Evolutionary conservation across 345 rosid genomes (phyloP), one percentile per base, ranked within the genome.

Genomic region (Populus pruinosa): DNA sequence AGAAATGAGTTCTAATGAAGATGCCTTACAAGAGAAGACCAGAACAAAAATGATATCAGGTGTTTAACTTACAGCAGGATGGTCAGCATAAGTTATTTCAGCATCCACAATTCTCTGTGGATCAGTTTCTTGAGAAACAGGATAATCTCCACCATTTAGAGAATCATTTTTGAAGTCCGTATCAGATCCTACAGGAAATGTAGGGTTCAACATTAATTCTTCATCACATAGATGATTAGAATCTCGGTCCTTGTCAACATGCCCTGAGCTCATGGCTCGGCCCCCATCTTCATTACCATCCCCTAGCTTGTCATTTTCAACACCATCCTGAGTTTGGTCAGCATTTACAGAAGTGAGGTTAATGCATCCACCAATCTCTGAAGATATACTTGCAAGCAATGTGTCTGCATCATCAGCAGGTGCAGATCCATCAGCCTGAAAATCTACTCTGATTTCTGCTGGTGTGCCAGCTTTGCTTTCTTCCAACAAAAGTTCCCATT

Each of bases 31-130:
- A 74, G 56, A 55, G 21, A 50, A 70, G 77, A 21, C 49, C 68
- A 80, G 49, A 43, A 23, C 7, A 59, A 8, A 80, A 38, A 73
- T 31, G 20, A 23, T 39, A 39, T 49, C 5, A 70, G 21, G 39
- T 55, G 5, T 9, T 35, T 50, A 70, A 86, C 92, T 87, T 90
- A 90, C 98, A 70, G 69, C 78, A 67, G 49, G 74, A 81, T 82
- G 73, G 77, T 79, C 84, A 9, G 73, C 63, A 77, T 73, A 75
- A 78, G 78, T 36, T 47, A 68, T 62, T 71, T 78, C 91, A 55
- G 44, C 77, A 82, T 85, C 86, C 75, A 41, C 74, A 77, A 74
- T 81, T 79, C 39, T 80, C 77, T 74, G 87, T 74, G 71, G 77
- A 76, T 84, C 82, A 82, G 81, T 79, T 77, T 81, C 88, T 71